Base-by-base conservation (phyloP, 129 eudicot species). In the Flaveria robusta region DNA sequence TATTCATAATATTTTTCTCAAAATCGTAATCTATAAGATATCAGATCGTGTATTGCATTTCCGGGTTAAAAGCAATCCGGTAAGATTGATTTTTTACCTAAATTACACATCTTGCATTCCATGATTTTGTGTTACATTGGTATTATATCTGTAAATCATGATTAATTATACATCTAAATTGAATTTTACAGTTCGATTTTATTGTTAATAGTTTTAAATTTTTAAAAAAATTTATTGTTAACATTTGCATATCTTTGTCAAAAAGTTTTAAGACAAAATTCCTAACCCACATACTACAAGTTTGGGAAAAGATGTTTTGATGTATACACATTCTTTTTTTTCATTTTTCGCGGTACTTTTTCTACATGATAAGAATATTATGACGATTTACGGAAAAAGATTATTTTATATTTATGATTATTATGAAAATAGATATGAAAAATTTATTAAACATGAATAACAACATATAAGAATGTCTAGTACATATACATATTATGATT, bases 11-110 rank as follows among this genome's bases (percentile, higher is more conserved):
- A 31, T 9, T 20, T 20, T 5, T 43, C 6, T 63, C 13, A 0
- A 7, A 46, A 27, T 47, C 16, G n/a, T 29, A 12, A 3, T 51
- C 39, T 16, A 19, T 5, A 9, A 9, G 14, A 67, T 41, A 26
- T 10, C 50, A 4, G 9, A 12, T 45, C 7, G 37, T 23, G 0
- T 71, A 10, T 31, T 13, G 8, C 2, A 70, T 8, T 29, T 29
- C 26, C 3, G 14, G 22, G 11, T 9, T 10, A 47, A 12, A 3
- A 18, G 4, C 58, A 27, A 9, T 62, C 47, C 0, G 62, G 79
- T 75, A 75, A 75, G 79, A 31, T 47, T 63, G 47, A 62, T 62
- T 63, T 45, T 75, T 63, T 63, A 62, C 62, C 46, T 16, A 64
- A 26, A 24, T 42, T 74, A 12, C 13, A 26, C 58, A 37, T 13